Conservation (phyloP, 2,329 filamentous ascomycete genomes). For the Herpotrichia juniperi region DNA sequence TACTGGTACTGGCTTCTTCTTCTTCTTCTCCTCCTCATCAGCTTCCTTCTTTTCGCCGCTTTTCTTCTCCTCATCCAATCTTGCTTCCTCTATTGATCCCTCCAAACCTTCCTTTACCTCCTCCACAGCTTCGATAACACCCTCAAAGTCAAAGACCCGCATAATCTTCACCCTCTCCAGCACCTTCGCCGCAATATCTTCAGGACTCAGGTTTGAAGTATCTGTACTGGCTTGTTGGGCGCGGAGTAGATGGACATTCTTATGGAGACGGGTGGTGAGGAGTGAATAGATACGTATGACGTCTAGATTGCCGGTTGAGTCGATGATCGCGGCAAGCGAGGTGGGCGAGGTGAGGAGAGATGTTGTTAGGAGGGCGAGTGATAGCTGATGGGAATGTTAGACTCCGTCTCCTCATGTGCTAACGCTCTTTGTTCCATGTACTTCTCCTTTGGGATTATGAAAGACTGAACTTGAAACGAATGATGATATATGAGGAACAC, state of each 20-base stretch:
- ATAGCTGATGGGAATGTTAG: constrained; percentile 28
- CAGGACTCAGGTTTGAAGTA: constrained; percentile 4
- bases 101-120: constrained; percentile 51
- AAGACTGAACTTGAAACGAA: no score
- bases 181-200: constrained; percentile 40
- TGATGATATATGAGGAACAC: no score
- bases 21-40: neutral
- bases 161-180: constrained; percentile 56
- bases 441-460: no score
- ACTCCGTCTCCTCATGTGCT: neutral
- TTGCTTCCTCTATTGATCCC: constrained; percentile 17
- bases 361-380: constrained; percentile 43
- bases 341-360: constrained; percentile 41
- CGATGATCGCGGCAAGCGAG: constrained; percentile 50
- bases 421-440: no score
- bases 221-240: neutral
- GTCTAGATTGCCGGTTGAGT: constrained; percentile 54
- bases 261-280: constrained; percentile 28
- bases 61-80: constrained; percentile 22
- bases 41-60: constrained; percentile 22
- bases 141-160: constrained; percentile 58
- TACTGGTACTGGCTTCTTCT: neutral
- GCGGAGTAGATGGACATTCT: constrained; percentile 3
- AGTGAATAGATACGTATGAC: constrained; percentile 46
- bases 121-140: constrained; percentile 52